Conservation (phyloP, 23 red algal genomes). For the Cyanidioschyzon merolae region DNA sequence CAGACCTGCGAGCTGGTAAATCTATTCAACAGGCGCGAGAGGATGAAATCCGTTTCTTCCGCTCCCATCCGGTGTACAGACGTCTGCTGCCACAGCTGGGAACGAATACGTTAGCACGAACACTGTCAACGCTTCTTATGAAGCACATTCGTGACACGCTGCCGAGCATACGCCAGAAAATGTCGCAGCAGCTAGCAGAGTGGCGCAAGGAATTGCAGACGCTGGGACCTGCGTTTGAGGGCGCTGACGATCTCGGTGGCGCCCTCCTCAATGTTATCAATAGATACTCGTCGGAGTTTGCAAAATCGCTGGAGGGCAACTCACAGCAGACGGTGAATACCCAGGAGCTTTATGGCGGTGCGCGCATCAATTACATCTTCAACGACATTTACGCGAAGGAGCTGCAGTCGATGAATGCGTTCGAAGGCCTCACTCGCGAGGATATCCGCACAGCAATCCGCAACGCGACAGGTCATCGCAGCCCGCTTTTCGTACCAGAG, state of each 20-base stretch:
- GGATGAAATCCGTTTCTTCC: slow-evolving; percentile 63
- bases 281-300: slow-evolving; percentile 61
- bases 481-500: slow-evolving; percentile 91
- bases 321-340: slow-evolving; percentile 51
- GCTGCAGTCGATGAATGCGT: slow-evolving; percentile 62
- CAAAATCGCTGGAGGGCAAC: slow-evolving; percentile 66
- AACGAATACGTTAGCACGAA: slow-evolving; percentile 56
- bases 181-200: slow-evolving; percentile 51
- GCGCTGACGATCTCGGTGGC: slow-evolving; percentile 41
- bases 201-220: slow-evolving; percentile 39
- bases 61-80: slow-evolving; percentile 68
- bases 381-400: slow-evolving; percentile 69
- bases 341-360: slow-evolving; percentile 69
- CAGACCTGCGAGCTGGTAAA: slow-evolving; percentile 41
- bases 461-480: slow-evolving; percentile 88
- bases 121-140: slow-evolving; percentile 68
- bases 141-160: slow-evolving; percentile 82
- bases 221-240: slow-evolving; percentile 45
- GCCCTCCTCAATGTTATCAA: slow-evolving; percentile 75
- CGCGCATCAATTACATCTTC: slow-evolving; percentile 87
- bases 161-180: slow-evolving; percentile 56
- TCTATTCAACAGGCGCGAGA: slow-evolving; percentile 51
- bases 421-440: slow-evolving; percentile 62
- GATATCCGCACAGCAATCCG: slow-evolving; percentile 95
- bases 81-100: slow-evolving; percentile 61